phyloP scores from a whole-genome alignment of 441 rosid species.

The Pelargonium cotyledonis region DNA sequence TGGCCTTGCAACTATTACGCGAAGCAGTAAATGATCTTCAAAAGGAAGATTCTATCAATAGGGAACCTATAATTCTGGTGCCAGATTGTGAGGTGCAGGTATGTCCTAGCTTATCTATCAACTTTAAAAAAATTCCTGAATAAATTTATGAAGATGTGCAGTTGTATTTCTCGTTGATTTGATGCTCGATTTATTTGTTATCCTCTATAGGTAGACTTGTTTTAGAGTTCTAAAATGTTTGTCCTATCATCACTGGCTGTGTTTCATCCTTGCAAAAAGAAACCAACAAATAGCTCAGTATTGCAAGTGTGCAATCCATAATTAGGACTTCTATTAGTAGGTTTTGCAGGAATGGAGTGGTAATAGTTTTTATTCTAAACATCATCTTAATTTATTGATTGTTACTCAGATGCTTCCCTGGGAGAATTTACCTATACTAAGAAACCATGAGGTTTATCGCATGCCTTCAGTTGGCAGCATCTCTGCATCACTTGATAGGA shows the following conservation, averaged over 20 bases:
- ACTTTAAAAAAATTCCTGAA: not conserved
- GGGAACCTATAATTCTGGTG: slow-evolving; percentile 74
- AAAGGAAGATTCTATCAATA: slow-evolving; percentile 32
- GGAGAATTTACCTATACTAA: slow-evolving; percentile 82
- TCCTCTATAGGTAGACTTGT: slow-evolving; percentile 2
- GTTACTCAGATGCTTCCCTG: slow-evolving; percentile 89
- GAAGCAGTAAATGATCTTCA: slow-evolving; percentile 60
- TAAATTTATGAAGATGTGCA: not conserved
- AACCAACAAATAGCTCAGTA: no score
- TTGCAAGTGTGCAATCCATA: not conserved
- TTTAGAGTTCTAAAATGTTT: not conserved
- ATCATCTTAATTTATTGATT: not conserved
- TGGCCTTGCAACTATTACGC: slow-evolving; percentile 53
- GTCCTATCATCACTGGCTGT: not conserved
- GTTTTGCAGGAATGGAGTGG: slow-evolving; percentile 3
- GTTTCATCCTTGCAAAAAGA: no score
- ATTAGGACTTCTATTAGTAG: not conserved
- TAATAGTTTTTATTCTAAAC: not conserved
- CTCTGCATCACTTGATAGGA: slow-evolving; percentile 45
- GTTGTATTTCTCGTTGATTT: not conserved
- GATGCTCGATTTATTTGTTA: not conserved
- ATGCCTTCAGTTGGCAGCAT: slow-evolving; percentile 92
- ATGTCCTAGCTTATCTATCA: slow-evolving; percentile 15
- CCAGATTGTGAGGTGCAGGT: slow-evolving; percentile 87
- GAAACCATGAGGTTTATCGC: slow-evolving; percentile 90